These are phyloP conservation scores for Petunia secreta DNA, from an alignment of 257 asterid genomes.

Conservation along the genomic window DNA sequence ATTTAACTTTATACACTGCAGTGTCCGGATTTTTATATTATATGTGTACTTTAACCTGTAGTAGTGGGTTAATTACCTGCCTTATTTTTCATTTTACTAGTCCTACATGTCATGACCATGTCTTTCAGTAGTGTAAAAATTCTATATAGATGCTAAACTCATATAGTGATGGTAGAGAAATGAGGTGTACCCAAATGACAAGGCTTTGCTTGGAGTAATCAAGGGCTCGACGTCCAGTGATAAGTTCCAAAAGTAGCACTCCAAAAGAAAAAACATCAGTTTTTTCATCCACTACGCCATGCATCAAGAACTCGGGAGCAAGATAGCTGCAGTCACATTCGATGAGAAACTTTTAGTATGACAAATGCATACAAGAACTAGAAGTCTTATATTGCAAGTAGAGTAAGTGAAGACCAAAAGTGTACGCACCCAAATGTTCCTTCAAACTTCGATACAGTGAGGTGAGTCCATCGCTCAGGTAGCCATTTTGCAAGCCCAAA, in stretches of 20 bases:
- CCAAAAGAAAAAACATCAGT: constrained; percentile 89
- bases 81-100: not conserved
- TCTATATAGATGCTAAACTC: not conserved
- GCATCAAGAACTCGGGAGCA: constrained; percentile 96
- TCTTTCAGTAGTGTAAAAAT: not conserved
- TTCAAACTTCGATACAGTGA: constrained; percentile 56
- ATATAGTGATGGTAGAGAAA: not conserved
- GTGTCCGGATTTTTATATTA: not conserved
- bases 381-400: not conserved
- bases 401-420: not conserved
- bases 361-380: not conserved
- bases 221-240: constrained; percentile 91
- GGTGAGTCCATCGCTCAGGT: constrained; percentile 72
- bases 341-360: not conserved
- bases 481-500: constrained; percentile 81
- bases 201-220: constrained; percentile 97
- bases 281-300: constrained; percentile 92
- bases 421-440: constrained; percentile 70
- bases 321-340: constrained; percentile 58
- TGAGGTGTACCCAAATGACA: constrained; percentile 81
- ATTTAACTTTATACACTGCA: not conserved
- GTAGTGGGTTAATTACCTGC: not conserved
- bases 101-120: not conserved
- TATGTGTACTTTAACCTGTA: not conserved
- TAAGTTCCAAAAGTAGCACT: constrained; percentile 81